These are phyloP conservation scores for Nigrograna mackinnonii DNA, from an alignment of 2,329 filamentous ascomycete genomes.

Conservation along the genomic window DNA sequence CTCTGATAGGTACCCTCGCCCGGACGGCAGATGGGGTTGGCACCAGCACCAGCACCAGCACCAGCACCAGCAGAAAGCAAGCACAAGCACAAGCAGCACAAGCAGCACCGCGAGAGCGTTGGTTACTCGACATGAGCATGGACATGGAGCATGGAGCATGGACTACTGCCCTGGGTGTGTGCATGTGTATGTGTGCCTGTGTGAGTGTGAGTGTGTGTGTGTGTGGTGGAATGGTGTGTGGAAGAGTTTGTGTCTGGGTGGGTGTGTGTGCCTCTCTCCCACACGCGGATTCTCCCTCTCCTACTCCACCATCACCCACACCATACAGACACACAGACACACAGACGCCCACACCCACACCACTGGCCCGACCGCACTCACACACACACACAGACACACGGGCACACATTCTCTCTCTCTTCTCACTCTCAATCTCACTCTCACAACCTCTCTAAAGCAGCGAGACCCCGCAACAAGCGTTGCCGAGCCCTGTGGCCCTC, in stretches of 20 bases:
- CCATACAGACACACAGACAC: slow-evolving; percentile 13
- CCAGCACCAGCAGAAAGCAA: neutral
- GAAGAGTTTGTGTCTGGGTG: too few relatives aligned
- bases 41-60: too few relatives aligned
- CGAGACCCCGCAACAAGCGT: slow-evolving; percentile 48
- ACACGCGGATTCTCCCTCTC: slow-evolving; percentile 3
- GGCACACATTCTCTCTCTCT: neutral
- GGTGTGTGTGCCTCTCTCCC: too few relatives aligned
- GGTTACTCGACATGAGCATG: slow-evolving; percentile 34
- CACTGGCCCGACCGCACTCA: slow-evolving; percentile 10
- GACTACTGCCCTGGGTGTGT: neutral
- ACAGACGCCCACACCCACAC: slow-evolving; percentile 14
- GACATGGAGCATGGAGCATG: slow-evolving; percentile 19
- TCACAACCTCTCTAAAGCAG: slow-evolving; percentile 17
- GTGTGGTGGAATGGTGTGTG: slow-evolving; percentile 2
- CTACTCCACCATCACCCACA: slow-evolving; percentile 17
- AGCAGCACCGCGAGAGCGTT: slow-evolving; percentile 16
- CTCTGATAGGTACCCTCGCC: slow-evolving; percentile 26
- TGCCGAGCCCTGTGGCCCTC: slow-evolving; percentile 40
- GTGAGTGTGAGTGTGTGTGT: slow-evolving; percentile 9
- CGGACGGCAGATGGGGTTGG: slow-evolving; percentile 13
- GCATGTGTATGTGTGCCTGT: slow-evolving; percentile 5
- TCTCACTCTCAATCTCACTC: too few relatives aligned
- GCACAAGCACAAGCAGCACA: neutral
- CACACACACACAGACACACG: slow-evolving; percentile 17